Evolutionary conservation across 306 rosid genomes (phyloP), one percentile per base, ranked within the genome.

Genomic region (Acacia melanoxylon): DNA sequence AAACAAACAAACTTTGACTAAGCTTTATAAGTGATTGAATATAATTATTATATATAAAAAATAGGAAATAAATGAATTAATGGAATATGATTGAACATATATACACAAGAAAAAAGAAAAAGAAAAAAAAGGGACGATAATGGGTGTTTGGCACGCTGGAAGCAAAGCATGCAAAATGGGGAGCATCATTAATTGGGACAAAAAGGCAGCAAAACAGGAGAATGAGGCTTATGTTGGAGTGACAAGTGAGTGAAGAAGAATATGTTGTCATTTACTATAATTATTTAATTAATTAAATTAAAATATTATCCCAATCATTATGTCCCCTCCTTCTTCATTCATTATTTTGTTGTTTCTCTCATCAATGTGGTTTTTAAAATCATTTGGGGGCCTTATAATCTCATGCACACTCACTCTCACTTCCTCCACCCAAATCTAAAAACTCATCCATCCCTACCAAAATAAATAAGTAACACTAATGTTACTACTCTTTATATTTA

Each of bases 281-380:
- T 58, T 58, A n/a, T 4, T 54, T 54, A 51, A 51, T 51, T 51
- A 51, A 54, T 56, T 52, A 1, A 19, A 19, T 52, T 19, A 6
- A 56, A 56, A 87, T 87, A 86, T 85, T 84, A 86, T 52, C 79
- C 84, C 76, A 86, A 93, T 94, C 86, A 92, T 94, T 86, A 81
- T 92, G 97, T 89, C 83, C 80, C 82, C 86, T 84, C 81, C 86
- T 80, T 59, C 82, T 86, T 10, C 75, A 76, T 83, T 89, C 89
- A 89, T 91, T 80, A 90, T 94, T 89, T 88, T 89, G 98, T 87
- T 90, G 89, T 85, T 79, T 85, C 83, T 85, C 89, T 84, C 86
- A 87, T 88, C 84, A 86, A 86, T 88, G 67, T 75, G 80, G 88
- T 67, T 86, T 71, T 81, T 15, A 75, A 75, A 76, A 79, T 79